Base-by-base conservation (phyloP, 192 early-diverging fungal species). In the Globomyces pollinis-pini region DNA sequence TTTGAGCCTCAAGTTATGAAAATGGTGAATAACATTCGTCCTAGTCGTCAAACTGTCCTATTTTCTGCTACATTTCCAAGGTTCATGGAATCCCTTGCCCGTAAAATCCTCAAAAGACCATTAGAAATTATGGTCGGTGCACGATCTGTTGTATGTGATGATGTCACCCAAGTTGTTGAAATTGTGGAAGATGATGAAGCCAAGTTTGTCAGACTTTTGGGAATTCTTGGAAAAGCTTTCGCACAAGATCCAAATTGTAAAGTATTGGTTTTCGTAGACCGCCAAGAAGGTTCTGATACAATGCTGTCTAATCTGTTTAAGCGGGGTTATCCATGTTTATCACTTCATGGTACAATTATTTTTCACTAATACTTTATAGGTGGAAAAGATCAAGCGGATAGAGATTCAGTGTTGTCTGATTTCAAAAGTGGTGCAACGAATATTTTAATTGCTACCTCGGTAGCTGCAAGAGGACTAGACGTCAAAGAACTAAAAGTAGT, bases 1-100 rank as follows among this genome's bases (percentile, higher is more conserved):
- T 99, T 99, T 64, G 94, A 95, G 68, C 93, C 91, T 28, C 93
- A 96, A 68, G 92, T 99, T 18, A 91, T 93, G 84, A 88, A 90
- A 64, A 97, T 99, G 57, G 86, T 97, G 18, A 88, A 87, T 53
- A 90, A 88, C 64, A 86, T 94, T 13, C 80, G 93, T 15, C 93
- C 94, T 8, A 76, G 83, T 50, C 79, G 88, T 11, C 93, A 95
- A 56, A 89, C 90, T 0, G 86, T 95, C 3, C 68, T 95, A 30
- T 97, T 97, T 54, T 94, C 92, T 5, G 94, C 94, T 23, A 97
- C 94, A 3, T 97, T 97, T 65, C 92, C 94, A 0, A 83, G 89
- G 2, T 89, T 93, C 78, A 95, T 95, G 89, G 94, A 97, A 67
- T 90, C 92, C 1, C 69, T 97, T 20, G 93, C 91, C 8, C 77